Percentiles rank a stretch among this genome's conserved stretches.
Conservation (phyloP, 1,284 basidiomycete genomes). For the Apiotrichum mycotoxinovorans region DNA sequence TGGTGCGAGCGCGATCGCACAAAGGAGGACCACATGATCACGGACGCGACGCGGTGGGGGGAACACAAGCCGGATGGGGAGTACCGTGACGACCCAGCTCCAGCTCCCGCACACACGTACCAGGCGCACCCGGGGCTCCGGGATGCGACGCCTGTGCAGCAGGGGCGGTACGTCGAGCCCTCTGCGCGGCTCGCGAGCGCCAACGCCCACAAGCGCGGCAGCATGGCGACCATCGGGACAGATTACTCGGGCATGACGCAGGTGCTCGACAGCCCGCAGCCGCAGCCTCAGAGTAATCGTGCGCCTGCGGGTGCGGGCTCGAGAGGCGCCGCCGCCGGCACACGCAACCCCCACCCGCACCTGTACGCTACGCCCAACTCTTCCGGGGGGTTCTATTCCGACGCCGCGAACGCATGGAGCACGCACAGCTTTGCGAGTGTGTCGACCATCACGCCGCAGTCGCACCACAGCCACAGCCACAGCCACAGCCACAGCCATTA, state of each 20-base stretch:
- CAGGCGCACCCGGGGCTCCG: neutral
- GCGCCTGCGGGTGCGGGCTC: no score
- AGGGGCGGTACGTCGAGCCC: neutral
- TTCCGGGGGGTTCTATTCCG: neutral
- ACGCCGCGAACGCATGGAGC: neutral
- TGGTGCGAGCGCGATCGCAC: neutral
- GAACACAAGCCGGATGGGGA: neutral
- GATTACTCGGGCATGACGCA: neutral
- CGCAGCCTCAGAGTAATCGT: no score
- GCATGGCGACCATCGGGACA: neutral
- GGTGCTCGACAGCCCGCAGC: neutral
- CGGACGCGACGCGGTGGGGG: neutral
- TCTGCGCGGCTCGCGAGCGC: neutral
- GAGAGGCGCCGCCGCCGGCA: no score
- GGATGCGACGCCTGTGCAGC: neutral
- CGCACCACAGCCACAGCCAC: no score
- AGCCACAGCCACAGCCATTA: neutral
- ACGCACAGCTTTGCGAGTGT: neutral
- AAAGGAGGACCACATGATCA: slow-evolving; percentile 9
- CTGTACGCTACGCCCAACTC: neutral
- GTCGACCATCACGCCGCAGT: neutral
- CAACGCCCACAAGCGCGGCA: neutral
- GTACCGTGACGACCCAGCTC: no score
- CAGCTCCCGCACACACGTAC: no score
- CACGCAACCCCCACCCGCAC: no score